Evolutionary conservation across 257 asterid species (phyloP), one percentile per base, ranked within the genome.

Genomic region (Euphrasia confusa): DNA sequence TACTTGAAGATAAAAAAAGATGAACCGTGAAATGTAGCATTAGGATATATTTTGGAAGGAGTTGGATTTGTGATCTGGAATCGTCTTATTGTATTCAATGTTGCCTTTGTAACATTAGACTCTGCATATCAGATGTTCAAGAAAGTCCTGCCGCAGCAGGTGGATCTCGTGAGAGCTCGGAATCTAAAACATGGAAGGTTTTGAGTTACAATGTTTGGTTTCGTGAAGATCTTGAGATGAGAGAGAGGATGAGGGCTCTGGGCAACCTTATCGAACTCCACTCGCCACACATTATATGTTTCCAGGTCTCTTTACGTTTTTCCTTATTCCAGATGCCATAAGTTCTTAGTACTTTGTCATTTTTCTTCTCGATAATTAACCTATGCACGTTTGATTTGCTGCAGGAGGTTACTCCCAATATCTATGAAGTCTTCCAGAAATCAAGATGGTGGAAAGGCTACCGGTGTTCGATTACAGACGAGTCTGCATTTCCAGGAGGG

Each of bases 201-300:
- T 61, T 93, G 85, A 87, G 83, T 74, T 93, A 93, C 60, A 93
- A 93, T 65, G 73, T 89, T 59, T 93, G 99, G 99, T 93, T 93
- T 56, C 78, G 81, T 12, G 95, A 90, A 77, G 97, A 87, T 14
- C 58, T 93, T 58, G 92, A 89, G 83, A 72, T 87, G 90, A 77
- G 59, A 24, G 75, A 68, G 64, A 78, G 99, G 81, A 83, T 93
- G 94, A 69, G 68, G 68, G 95, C 97, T 49, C 37, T 93, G 12
- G 83, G 99, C 54, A 61, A 81, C 71, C 99, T 89, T 64, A 79
- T 93, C 56, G 70, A 63, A 54, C 78, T 83, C 74, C 97, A 93
- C 74, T 75, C 82, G 50, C 99, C 97, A 0, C 92, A 93, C 77
- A 74, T 89, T 44, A 79, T 93, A 44, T 93, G 99, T 63, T 82